These are phyloP conservation scores for Zangia roseola DNA, from an alignment of 768 basidiomycete species.

Conservation along the genomic window DNA sequence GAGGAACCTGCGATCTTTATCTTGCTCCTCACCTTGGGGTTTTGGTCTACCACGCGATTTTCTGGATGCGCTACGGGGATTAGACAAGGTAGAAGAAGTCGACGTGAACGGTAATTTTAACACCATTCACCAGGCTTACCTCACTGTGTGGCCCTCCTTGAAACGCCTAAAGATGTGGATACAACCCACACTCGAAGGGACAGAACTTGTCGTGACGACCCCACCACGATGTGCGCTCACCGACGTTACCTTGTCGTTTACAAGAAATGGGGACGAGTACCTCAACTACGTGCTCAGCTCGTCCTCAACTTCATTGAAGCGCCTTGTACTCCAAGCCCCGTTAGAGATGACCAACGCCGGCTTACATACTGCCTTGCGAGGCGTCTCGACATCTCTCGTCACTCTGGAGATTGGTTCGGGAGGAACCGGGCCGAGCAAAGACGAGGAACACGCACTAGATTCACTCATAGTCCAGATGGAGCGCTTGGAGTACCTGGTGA, in stretches of 20 bases:
- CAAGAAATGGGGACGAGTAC: neutral
- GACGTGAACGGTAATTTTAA: neutral
- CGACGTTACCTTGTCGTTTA: neutral
- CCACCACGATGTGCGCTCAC: neutral
- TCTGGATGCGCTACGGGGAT: neutral
- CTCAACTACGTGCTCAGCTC: neutral
- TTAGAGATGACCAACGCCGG: neutral
- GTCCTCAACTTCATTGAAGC: neutral
- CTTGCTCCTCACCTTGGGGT: neutral
- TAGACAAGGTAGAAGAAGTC: neutral
- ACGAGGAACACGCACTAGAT: neutral
- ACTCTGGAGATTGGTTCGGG: too few relatives aligned
- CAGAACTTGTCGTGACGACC: neutral
- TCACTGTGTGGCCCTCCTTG: neutral
- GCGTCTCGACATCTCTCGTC: neutral
- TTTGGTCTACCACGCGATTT: neutral
- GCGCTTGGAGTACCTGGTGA: neutral
- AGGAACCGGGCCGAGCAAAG: too few relatives aligned
- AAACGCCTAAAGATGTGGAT: neutral
- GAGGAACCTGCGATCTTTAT: neutral
- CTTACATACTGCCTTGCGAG: neutral
- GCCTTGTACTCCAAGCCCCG: neutral
- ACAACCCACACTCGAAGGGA: neutral
- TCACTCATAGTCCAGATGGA: neutral
- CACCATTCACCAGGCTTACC: neutral